Conservation (phyloP, 2,329 filamentous ascomycete species). For the Chaetomium olivaceum region DNA sequence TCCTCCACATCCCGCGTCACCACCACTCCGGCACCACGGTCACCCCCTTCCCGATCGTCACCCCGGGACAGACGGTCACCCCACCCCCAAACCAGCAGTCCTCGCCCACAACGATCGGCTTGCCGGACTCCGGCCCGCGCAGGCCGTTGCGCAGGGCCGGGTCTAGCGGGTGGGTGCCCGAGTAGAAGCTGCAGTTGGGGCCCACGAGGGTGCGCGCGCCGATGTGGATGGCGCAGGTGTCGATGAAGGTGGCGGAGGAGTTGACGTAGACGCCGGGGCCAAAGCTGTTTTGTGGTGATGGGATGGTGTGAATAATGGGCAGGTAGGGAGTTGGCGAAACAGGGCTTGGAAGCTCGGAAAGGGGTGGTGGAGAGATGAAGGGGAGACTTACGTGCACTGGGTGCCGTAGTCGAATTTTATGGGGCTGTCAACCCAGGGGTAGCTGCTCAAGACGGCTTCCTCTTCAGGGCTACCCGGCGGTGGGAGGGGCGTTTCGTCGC, state of each 20-base stretch:
- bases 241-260: conserved; percentile 72
- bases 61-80: conserved; percentile 69
- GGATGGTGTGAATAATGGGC: no score
- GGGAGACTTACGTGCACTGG: conserved; percentile 61
- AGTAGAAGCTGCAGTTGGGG: conserved; percentile 75
- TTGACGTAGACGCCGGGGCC: conserved; percentile 74
- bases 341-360: no score
- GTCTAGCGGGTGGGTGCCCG: conserved; percentile 75
- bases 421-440: conserved; percentile 70
- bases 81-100: conserved; percentile 81
- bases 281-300: conserved; percentile 45
- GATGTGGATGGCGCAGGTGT: conserved; percentile 73
- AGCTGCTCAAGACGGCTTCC: conserved; percentile 65
- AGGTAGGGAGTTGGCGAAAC: background rate
- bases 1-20: conserved; percentile 75
- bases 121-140: conserved; percentile 72
- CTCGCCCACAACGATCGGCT: conserved; percentile 72
- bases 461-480: conserved; percentile 56
- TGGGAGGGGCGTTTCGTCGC: conserved; percentile 65
- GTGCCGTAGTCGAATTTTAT: conserved; percentile 76
- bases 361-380: no score
- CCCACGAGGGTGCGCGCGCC: conserved; percentile 77
- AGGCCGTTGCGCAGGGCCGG: conserved; percentile 72
- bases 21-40: conserved; percentile 80
- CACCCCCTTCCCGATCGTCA: conserved; percentile 73